Evolutionary conservation across 768 basidiomycete species (phyloP), one percentile per base, ranked within the genome.

Genomic region (Epithele typhae): DNA sequence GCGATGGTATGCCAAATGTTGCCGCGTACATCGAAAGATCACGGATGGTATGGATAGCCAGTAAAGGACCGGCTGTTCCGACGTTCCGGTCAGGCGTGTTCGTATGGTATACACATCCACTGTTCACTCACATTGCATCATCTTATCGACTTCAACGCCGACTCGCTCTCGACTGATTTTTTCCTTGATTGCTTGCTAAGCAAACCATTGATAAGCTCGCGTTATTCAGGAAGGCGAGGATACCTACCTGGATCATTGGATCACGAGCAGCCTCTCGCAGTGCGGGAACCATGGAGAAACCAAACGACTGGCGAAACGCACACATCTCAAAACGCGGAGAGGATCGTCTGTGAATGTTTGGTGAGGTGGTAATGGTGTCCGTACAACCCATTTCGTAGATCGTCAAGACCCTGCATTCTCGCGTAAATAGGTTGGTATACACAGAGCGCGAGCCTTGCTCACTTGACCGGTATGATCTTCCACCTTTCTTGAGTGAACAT

Each of bases 261-360:
- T 87, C 79, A 47, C 66, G 73, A 2, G 78, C 83, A 14, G 88
- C 81, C 12, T 76, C 71, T 40, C 72, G 67, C 18, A 96, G 68
- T 40, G 85, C 85, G 1, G 72, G 68, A 15, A 87, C 86, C 43
- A 97, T 73, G 11, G 73, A 69, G 56, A 94, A 95, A 19, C 88
- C 88, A 62, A 91, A 92, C 95, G 76, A 58, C 90, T 90, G 0
- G 95, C 87, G 64, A 99, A 99, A 46, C 96, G 73, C 19, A 98
- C 66, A 53, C 91, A 92, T 30, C 96, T 79, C 19, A 98, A 64
- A n/a, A 98, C 81, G 12, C 96, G 82, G 11, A 99, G 68, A 5
- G 96, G 96, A 65, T 99, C 96, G 57, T 99, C 96, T 21, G 79
- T 67, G 59, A 98, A 98, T 2, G 96, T 99, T 62, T 92, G 80